These are phyloP conservation scores for Crithidia bombi DNA, from an alignment of 208 protist genomes.

Conservation along the genomic window DNA sequence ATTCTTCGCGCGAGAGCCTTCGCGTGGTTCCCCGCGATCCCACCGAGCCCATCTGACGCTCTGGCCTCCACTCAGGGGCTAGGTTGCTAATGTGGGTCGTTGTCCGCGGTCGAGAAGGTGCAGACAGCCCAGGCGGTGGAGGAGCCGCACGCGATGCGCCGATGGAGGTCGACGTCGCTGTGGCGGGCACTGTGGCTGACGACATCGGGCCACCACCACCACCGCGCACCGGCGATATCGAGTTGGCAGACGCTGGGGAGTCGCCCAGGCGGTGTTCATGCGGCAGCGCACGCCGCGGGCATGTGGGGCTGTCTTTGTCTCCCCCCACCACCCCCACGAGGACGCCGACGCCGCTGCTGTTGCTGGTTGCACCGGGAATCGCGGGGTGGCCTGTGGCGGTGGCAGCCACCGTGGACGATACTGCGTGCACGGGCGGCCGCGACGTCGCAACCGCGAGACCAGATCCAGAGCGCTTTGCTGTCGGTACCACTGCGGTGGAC, in stretches of 20 bases:
- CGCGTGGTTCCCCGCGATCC: too few relatives aligned
- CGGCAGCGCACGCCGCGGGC: conserved; percentile 30
- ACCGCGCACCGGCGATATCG: background rate
- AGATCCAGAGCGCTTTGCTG: background rate
- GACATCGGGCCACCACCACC: background rate
- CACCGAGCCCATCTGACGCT: too few relatives aligned
- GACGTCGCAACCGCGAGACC: background rate
- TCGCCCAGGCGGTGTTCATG: conserved; percentile 28
- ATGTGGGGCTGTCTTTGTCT: conserved; percentile 20
- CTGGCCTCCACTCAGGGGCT: background rate
- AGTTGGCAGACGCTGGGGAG: conserved; percentile 3
- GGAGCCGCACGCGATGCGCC: too few relatives aligned
- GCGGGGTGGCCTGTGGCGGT: too few relatives aligned
- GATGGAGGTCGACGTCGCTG: background rate
- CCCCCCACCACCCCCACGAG: conserved; percentile 20
- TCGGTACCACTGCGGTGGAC: background rate
- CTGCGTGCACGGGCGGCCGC: background rate
- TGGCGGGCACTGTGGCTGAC: background rate
- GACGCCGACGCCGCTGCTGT: background rate
- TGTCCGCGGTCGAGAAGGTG: background rate
- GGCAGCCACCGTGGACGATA: too few relatives aligned
- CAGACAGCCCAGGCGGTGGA: background rate
- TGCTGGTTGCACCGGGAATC: background rate
- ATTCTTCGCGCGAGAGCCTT: conserved; percentile 10
- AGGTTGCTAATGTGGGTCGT: background rate